These are phyloP conservation scores for Chrysoporthe cubensis DNA, from an alignment of 2,329 filamentous ascomycete genomes.

Conservation along the genomic window DNA sequence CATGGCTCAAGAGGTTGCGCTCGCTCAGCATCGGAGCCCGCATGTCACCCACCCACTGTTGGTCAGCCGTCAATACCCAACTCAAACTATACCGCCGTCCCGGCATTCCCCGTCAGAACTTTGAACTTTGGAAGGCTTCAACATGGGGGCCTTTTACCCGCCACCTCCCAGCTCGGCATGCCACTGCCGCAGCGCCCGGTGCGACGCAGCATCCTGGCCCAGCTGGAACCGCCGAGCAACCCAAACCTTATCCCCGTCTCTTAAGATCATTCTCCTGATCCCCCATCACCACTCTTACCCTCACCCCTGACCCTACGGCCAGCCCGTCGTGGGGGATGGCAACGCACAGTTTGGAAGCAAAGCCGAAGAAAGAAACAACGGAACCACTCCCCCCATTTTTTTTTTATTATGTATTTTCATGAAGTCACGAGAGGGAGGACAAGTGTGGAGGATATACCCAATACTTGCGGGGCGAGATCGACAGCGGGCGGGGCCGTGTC, in stretches of 20 bases:
- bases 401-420: slow-evolving; percentile 8
- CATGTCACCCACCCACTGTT: not conserved
- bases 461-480: slow-evolving; percentile 15
- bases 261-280: not conserved
- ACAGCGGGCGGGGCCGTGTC: not conserved
- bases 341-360: not conserved
- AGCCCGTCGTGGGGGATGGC: not conserved
- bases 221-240: not conserved
- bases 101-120: not conserved
- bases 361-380: not conserved
- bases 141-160: not conserved
- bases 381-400: not conserved
- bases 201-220: not conserved
- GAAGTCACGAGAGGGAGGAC: slow-evolving; percentile 21
- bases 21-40: not conserved
- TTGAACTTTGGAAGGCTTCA: not conserved
- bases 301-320: not conserved
- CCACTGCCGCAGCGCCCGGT: not conserved
- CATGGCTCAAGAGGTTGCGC: not conserved
- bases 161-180: not conserved
- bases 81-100: not conserved
- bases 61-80: not conserved
- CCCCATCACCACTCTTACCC: not conserved
- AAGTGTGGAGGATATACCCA: slow-evolving; percentile 30
- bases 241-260: not conserved